Evolutionary conservation across 192 early-diverging fungal genomes (phyloP).

Genomic region (Coemansia sp.): DNA sequence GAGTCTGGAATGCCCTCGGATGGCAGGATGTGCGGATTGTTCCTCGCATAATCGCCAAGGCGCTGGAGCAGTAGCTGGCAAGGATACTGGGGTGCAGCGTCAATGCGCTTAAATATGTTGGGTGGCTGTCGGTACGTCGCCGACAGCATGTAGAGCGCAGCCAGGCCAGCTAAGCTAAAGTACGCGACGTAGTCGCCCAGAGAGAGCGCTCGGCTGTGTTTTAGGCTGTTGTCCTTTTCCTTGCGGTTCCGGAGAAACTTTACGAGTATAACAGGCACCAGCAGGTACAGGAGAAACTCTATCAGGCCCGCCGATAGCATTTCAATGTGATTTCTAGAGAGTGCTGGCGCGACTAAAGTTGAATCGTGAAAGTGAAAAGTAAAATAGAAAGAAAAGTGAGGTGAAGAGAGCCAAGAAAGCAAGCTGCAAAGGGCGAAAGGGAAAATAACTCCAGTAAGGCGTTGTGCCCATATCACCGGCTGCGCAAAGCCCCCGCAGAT

Average conservation of each 20-base stretch:
- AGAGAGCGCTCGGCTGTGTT: constrained; percentile 15
- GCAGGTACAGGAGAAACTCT: constrained; percentile 37
- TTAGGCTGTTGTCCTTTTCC: constrained; percentile 18
- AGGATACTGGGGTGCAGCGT: constrained; percentile 7
- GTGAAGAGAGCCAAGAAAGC: neutral
- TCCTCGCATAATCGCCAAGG: constrained; percentile 9
- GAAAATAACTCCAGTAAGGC: no score
- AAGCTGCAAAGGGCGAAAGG: neutral
- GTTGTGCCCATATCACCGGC: neutral
- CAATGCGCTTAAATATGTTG: constrained; percentile 40
- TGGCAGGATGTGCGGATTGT: constrained; percentile 18
- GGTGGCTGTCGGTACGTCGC: constrained; percentile 16
- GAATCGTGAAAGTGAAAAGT: neutral
- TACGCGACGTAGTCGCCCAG: constrained; percentile 29
- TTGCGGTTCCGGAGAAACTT: constrained; percentile 27
- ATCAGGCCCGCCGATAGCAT: constrained; percentile 40
- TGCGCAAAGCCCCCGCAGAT: neutral
- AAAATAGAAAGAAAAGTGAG: neutral
- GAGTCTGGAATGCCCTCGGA: constrained; percentile 13
- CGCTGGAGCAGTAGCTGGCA: constrained; percentile 26
- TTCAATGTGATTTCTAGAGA: neutral
- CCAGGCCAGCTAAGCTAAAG: constrained; percentile 11
- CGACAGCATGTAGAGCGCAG: constrained; percentile 19
- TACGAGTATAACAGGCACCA: constrained; percentile 35
- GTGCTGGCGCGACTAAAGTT: neutral